Base-by-base conservation (phyloP, 805 yeast species). In the Wickerhamia fluorescens region DNA sequence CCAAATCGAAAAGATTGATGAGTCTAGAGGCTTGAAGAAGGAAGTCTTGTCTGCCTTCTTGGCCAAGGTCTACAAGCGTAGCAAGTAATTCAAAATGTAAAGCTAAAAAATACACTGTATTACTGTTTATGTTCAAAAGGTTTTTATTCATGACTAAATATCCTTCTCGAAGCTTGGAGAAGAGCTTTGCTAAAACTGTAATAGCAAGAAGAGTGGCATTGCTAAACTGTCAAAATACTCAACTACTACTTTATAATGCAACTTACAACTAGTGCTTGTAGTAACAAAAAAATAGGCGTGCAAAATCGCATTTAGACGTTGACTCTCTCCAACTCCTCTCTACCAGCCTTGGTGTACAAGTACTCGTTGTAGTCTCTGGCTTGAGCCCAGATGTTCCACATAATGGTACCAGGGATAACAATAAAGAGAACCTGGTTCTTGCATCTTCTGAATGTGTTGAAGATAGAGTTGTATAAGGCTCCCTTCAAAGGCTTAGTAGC, bases 281-380 rank as follows among this genome's bases (percentile, higher is more conserved):
- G n/a, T n/a, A n/a, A n/a, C n/a, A n/a, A n/a, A n/a, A n/a, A n/a
- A n/a, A n/a, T n/a, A n/a, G n/a, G n/a, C n/a, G n/a, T n/a, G n/a
- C n/a, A n/a, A n/a, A n/a, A n/a, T n/a, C n/a, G n/a, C n/a, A 31
- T 24, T 41, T 57, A 60, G 36, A 53, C 68, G 45, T 63, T 64
- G 42, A 66, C 77, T 60, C 75, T 77, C 60, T 73, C 89, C 55
- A 89, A 75, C 57, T 89, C 95, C 71, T 81, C 89, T 70, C 88
- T 85, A 61, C 98, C 98, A 42, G 84, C 97, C 73, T 89, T 89
- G 63, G 96, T 87, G 75, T 89, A 89, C 59, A 89, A 73, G 76
- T 68, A 88, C 58, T 78, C 89, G 66, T 89, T 84, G 76, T 87
- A 87, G 56, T 81, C 87, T 68, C 86, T 78, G 44, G 94, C 88